These are phyloP conservation scores for Gaillardinia entomophila DNA, from an alignment of 805 yeast genomes.

Conservation along the genomic window DNA sequence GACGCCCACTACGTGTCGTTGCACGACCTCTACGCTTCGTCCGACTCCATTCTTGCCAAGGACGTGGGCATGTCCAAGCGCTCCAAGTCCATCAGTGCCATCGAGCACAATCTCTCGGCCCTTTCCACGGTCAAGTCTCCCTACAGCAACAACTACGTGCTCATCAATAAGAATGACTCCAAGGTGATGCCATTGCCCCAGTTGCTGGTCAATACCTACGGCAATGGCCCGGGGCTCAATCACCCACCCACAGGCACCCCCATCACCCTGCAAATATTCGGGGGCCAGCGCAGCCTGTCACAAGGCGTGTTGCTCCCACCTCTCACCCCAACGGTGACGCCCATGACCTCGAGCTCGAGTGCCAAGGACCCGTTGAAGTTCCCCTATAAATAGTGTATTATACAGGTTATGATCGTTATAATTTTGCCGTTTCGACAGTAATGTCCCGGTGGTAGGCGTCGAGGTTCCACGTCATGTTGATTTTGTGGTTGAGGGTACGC, in stretches of 20 bases:
- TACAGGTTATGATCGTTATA: slow-evolving; percentile 4
- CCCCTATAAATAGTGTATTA: background rate
- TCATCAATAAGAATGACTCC: slow-evolving; percentile 2
- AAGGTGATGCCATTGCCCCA: background rate
- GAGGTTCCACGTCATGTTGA: slow-evolving; percentile 18
- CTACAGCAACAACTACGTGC: background rate
- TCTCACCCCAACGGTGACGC: background rate
- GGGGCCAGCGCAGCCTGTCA: background rate
- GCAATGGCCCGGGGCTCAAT: background rate
- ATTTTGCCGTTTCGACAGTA: slow-evolving; percentile 11
- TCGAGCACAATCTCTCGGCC: slow-evolving; percentile 1
- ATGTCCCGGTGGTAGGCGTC: slow-evolving; percentile 16
- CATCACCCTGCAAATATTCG: background rate
- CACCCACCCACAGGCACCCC: background rate
- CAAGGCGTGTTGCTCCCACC: background rate
- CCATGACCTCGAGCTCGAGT: background rate
- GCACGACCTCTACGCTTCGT: background rate
- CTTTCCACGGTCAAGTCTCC: background rate
- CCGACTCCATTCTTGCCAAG: background rate
- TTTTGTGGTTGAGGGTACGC: slow-evolving; percentile 7
- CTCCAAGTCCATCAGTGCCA: slow-evolving; percentile 5
- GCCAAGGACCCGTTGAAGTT: slow-evolving; percentile 1
- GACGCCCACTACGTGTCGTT: background rate
- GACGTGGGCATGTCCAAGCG: slow-evolving; percentile 1
- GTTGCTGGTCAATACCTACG: background rate